phyloP scores from a whole-genome alignment of 345 rosid species.

The Eucalyptus lansdowneana region DNA sequence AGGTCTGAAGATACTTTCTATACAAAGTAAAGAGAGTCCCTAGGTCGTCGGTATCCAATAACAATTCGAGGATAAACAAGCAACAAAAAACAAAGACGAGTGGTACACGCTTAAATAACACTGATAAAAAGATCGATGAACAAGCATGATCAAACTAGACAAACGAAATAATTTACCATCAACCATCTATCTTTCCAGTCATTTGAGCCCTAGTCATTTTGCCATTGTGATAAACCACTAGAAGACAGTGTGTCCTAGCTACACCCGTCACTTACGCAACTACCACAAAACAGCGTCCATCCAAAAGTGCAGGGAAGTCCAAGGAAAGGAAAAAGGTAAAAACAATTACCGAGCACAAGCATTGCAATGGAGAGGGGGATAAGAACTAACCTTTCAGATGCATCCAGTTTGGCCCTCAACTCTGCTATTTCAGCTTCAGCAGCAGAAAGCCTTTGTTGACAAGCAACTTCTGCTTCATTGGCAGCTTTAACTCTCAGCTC shows the following conservation, averaged over 20 bases:
- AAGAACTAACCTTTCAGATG: slow-evolving; percentile 55
- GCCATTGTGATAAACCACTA: not conserved
- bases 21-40: not conserved
- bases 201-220: not conserved
- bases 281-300: not conserved
- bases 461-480: slow-evolving; percentile 81
- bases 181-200: not conserved
- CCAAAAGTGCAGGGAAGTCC: not conserved
- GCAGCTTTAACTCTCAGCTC: slow-evolving; percentile 97
- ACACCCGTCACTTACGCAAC: not conserved
- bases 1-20: not conserved
- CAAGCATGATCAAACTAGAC: not conserved
- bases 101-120: not conserved
- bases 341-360: not conserved
- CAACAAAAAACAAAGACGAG: not conserved
- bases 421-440: slow-evolving; percentile 84
- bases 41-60: not conserved
- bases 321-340: not conserved
- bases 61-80: not conserved
- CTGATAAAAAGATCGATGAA: not conserved
- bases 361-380: not conserved
- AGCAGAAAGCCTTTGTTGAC: slow-evolving; percentile 76
- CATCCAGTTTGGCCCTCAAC: slow-evolving; percentile 61
- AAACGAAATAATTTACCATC: not conserved
- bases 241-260: not conserved